phyloP scores from a whole-genome alignment of 2,329 filamentous ascomycete genomes.

The Domatiomyces globalis region DNA sequence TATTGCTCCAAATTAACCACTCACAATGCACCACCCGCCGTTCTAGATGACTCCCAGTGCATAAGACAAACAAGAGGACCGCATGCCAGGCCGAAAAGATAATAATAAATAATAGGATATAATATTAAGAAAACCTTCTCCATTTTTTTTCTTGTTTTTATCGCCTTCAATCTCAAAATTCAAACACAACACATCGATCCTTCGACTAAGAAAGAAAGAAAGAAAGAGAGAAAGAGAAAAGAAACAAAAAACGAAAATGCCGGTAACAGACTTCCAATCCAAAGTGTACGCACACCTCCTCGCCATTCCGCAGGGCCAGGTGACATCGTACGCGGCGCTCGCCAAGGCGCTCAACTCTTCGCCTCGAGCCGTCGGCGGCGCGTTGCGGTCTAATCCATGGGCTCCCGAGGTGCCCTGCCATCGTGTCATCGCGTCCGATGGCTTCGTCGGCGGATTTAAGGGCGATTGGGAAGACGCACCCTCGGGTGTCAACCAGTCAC shows the following conservation, averaged over 20 bases:
- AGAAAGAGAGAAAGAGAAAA: background rate
- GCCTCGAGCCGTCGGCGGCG: conserved; percentile 27
- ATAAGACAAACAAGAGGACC: too few species aligned
- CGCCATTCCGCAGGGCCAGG: conserved; percentile 59
- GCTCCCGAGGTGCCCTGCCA: conserved; percentile 32
- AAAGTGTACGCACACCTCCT: conserved; percentile 56
- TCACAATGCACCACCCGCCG: background rate
- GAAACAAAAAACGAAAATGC: background rate
- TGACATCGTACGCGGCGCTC: conserved; percentile 65
- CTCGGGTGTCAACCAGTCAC: conserved; percentile 29
- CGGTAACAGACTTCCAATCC: conserved; percentile 31
- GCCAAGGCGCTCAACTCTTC: conserved; percentile 36
- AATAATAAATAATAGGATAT: background rate
- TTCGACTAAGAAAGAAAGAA: too few species aligned
- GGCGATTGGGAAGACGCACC: conserved; percentile 36
- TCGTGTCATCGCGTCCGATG: conserved; percentile 19
- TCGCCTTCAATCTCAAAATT: background rate
- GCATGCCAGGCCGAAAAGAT: too few species aligned
- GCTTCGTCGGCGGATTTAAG: conserved; percentile 33
- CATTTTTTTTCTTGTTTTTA: background rate
- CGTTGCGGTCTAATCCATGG: conserved; percentile 30
- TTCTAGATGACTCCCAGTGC: too few species aligned
- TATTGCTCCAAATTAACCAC: background rate
- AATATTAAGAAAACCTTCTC: too few species aligned
- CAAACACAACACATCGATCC: background rate